Evolutionary conservation across 2,329 filamentous ascomycete species (phyloP), one percentile per base, ranked within the genome.

Genomic region (Leptographium flavum): DNA sequence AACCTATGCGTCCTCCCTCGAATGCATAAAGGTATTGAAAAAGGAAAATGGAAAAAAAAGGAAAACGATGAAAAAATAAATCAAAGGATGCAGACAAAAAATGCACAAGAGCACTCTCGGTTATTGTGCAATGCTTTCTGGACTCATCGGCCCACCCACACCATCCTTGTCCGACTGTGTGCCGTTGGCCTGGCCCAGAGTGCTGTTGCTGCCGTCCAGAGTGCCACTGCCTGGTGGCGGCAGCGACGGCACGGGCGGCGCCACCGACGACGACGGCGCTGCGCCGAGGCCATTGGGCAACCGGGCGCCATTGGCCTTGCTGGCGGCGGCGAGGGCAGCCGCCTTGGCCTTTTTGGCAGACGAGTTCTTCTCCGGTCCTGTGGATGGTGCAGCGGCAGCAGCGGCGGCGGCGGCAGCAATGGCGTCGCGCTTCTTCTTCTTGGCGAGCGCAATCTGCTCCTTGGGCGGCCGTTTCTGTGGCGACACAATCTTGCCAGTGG

Each of bases 401-500:
- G 58, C 52, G 7, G 60, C 57, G 36, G 51, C 50, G 42, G 55
- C 55, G 46, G 54, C 51, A 4, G 41, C 43, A 1, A 46, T 43
- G 5, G 48, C 48, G 49, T 79, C 81, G 61, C 75, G 65, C 67
- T 90, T 90, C 67, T 85, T 88, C 65, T 90, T 92, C 68, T 88
- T 88, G 46, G 85, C 83, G 52, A 87, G 75, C 28, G 84, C 83
- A 45, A 87, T 79, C 60, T 88, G 84, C 59, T 92, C 85, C 57
- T 83, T 81, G 21, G 86, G 74, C 28, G 86, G 84, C 8, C 85
- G 72, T 66, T 93, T 94, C 54, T 87, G 79, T 28, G 86, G 85
- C 43, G 80, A 83, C 11, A 83, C 82, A 53, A 94, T 94, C 69
- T 93, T 94, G 57, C 86, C 86, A 19, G 81, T 88, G 19, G 77